Base-by-base conservation (phyloP, 129 eudicot genomes). In the Centrapalus pauciflorus region DNA sequence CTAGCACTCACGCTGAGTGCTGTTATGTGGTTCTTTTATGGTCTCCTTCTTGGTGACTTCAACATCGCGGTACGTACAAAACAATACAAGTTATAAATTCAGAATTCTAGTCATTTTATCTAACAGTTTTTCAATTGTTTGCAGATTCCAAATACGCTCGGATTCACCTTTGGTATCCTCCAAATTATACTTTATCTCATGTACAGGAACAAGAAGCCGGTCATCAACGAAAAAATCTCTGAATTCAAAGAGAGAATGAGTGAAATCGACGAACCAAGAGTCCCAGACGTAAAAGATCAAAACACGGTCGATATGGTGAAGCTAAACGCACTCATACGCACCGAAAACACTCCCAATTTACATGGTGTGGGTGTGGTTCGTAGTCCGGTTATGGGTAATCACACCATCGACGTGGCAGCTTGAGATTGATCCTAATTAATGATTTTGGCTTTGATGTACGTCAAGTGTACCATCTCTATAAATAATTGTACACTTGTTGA, bases 11-110 rank as follows among this genome's bases (percentile, higher is more conserved):
- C 96, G 4, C 71, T 91, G 0, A 87, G 92, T 62, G 96, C 97
- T 1, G 96, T 91, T 21, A 86, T 85, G 84, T 91, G 97, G 97
- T 91, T 91, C 84, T 83, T 87, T 66, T 92, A 87, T 7, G 98
- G 98, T 17, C 77, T 92, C 17, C 73, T 85, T 5, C 82, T 80
- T 21, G 86, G 90, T 17, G 96, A 92, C 75, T 75, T 27, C 34
- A 77, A 83, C 59, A 78, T 92, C 9, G 96, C 96, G 48, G 98
- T 92, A 85, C 4, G 51, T 29, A 17, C 45, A 41, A 10, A 16
- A 27, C 19, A 26, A 5, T 9, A 4, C 57, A 28, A 16, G 27
- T 4, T n/a, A 1, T 20, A 21, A 1, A 5, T 23, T 61, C 41
- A 26, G 17, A 1, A 0, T 50, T n/a, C n/a, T 7, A 26, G 17